These are phyloP conservation scores for Citrullus amarus DNA, from an alignment of 306 rosid species.

Conservation along the genomic window DNA sequence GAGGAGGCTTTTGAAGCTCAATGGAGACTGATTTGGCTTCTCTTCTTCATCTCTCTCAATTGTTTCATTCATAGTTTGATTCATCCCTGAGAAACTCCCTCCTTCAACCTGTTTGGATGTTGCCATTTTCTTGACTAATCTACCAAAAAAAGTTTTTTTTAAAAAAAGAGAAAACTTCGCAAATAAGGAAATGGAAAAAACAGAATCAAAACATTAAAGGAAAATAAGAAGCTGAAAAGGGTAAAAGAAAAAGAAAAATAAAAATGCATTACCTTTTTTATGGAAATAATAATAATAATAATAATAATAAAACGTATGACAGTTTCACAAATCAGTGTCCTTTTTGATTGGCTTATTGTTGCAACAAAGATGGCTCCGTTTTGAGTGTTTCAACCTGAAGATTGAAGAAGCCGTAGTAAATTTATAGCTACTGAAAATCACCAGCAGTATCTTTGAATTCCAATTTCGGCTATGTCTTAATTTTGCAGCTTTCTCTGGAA, in stretches of 20 bases:
- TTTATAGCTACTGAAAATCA: background rate
- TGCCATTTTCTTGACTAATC: slow-evolving; percentile 39
- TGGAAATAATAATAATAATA: background rate
- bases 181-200: background rate
- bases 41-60: slow-evolving; percentile 50
- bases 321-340: slow-evolving; percentile 18
- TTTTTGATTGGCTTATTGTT: slow-evolving; percentile 12
- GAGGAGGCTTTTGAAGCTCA: slow-evolving; percentile 40
- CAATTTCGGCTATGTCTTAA: background rate
- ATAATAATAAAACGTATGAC: slow-evolving; percentile 6
- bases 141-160: slow-evolving; percentile 8
- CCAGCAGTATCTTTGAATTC: background rate
- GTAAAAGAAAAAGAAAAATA: slow-evolving; percentile 2
- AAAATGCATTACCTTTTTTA: background rate
- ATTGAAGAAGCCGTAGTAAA: slow-evolving; percentile 10
- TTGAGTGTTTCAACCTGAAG: slow-evolving; percentile 5
- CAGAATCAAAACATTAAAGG: background rate
- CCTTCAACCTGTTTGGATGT: slow-evolving; percentile 62
- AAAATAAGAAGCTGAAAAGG: slow-evolving; percentile 10
- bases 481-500: background rate
- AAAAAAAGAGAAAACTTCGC: background rate
- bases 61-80: slow-evolving; percentile 26
- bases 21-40: slow-evolving; percentile 21
- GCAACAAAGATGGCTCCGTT: slow-evolving; percentile 5
- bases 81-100: slow-evolving; percentile 39